Base-by-base conservation (phyloP, 2,329 filamentous ascomycete genomes). In the Aureobasidium zeae region DNA sequence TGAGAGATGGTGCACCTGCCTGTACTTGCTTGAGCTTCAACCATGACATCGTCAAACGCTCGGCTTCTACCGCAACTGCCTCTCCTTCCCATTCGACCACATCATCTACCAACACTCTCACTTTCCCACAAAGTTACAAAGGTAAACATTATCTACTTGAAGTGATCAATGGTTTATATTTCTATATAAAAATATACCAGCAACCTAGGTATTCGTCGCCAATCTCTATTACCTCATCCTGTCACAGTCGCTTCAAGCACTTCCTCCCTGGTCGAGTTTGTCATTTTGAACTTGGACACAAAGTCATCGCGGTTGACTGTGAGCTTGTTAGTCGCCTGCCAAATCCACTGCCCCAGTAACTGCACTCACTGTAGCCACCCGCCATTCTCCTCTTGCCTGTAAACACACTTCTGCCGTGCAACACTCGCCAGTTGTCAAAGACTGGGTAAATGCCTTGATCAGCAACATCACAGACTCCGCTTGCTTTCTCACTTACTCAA, bases 391-490 rank as follows among this genome's bases (percentile, higher is more conserved):
- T 72, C 57, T 83, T 78, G 1, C 91, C 91, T 5, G 79, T 82
- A 57, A 96, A 98, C 0, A 76, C 76, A 39, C 79, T 79, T 53
- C 91, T 72, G 1, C 89, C 91, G 62, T 98, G 91, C 53, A 96
- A 66, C 24, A 95, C 83, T 47, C 91, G 76, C 87, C 89, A 95
- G 57, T 98, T 96, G 59, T 98, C 86, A 61, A 98, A 95, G 34
- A 96, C 83, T 84, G 53, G 49, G 49, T 44, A 21, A 2, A 26
- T 1, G 5, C 11, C 6, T 7, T 15, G 19, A 13, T 20, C 4
- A 10, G 21, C 15, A 21, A 17, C 13, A 13, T n/a, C n/a, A n/a
- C n/a, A n/a, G n/a, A n/a, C 1, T 16, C 10, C 21, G 9, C 7
- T 4, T 11, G 15, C 10, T n/a, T 11, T 22, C 8, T 22, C 16